Conservation (phyloP, 1,139 yeast genomes). For the Zygosaccharomyces pseudobailii region DNA sequence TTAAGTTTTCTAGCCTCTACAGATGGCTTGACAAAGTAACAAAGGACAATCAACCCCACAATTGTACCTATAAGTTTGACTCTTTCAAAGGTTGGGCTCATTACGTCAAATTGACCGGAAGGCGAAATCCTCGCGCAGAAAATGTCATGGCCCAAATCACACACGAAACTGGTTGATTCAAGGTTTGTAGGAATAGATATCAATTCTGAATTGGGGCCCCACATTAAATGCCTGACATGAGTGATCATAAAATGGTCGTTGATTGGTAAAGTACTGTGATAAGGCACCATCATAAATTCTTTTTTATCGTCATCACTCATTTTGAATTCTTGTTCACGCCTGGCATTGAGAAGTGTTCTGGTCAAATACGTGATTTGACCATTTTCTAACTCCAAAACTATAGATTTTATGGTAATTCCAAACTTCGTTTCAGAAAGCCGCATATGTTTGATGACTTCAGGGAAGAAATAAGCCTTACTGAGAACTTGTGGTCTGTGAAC, state of each 20-base stretch:
- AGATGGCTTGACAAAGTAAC: slow-evolving; percentile 52
- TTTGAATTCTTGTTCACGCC: slow-evolving; percentile 55
- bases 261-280: slow-evolving; percentile 56
- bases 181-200: slow-evolving; percentile 61
- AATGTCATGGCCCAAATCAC: slow-evolving; percentile 62
- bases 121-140: slow-evolving; percentile 79
- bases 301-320: slow-evolving; percentile 50
- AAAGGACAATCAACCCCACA: slow-evolving; percentile 44
- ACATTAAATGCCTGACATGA: slow-evolving; percentile 35
- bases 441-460: slow-evolving; percentile 50
- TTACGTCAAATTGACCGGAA: slow-evolving; percentile 75
- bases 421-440: slow-evolving; percentile 58
- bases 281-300: slow-evolving; percentile 61
- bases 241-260: slow-evolving; percentile 44
- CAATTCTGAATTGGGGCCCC: slow-evolving; percentile 31
- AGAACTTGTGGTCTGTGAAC: slow-evolving; percentile 42
- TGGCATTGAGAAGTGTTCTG: slow-evolving; percentile 53
- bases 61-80: slow-evolving; percentile 60
- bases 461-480: slow-evolving; percentile 56
- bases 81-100: slow-evolving; percentile 64
- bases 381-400: slow-evolving; percentile 52
- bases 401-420: slow-evolving; percentile 71
- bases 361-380: slow-evolving; percentile 74
- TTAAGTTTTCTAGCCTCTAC: slow-evolving; percentile 48
- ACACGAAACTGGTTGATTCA: slow-evolving; percentile 76